Base-by-base conservation (phyloP, 2,329 filamentous ascomycete species). In the Ophiostoma ips region DNA sequence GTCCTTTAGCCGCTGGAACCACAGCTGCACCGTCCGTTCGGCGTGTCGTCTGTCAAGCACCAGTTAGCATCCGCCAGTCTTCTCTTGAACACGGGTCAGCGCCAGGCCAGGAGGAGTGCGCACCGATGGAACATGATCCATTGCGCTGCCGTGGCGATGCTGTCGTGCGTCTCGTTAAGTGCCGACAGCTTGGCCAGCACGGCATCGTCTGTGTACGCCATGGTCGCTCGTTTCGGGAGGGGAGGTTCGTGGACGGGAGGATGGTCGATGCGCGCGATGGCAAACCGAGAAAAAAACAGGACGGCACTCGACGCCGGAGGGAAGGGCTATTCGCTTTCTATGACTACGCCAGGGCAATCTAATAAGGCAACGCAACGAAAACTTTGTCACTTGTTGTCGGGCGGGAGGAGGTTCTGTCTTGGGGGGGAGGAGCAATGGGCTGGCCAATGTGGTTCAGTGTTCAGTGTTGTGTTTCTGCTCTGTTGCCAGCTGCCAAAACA, bases 71-170 rank as follows among this genome's bases (percentile, higher is more conserved):
- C 16, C 13, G 31, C n/a, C 12, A 5, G 24, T 28, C 24, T 28
- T 28, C 24, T 28, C 24, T 24, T 16, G 24, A 9, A 35, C 30
- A n/a, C 5, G 4, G 43, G 43, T 13, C 15, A 2, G 10, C 10
- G 1, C 16, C 5, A 34, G 30, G 13, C 28, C 13, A 34, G 64
- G 55, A n/a, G n/a, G n/a, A n/a, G n/a, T n/a, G n/a, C n/a, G n/a
- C 80, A 94, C 88, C 88, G 84, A 69, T 98, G 90, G 65, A 98
- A 98, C 84, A 98, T 94, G 55, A 98, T 92, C 94, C 94, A 98
- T 80, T 96, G 90, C 52, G 92, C 88, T 55, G 94, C 89, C 34
- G 87, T 90, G 54, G 94, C 79, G 62, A 98, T 96, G 68, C 88
- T 94, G 64, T 98, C 92, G 65, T 98, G 90, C 11, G 88, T 94